A percentile compares a stretch with the other conserved stretches of the same genome.
Conservation (phyloP, 1,284 basidiomycete species). For the Serendipita sp. region DNA sequence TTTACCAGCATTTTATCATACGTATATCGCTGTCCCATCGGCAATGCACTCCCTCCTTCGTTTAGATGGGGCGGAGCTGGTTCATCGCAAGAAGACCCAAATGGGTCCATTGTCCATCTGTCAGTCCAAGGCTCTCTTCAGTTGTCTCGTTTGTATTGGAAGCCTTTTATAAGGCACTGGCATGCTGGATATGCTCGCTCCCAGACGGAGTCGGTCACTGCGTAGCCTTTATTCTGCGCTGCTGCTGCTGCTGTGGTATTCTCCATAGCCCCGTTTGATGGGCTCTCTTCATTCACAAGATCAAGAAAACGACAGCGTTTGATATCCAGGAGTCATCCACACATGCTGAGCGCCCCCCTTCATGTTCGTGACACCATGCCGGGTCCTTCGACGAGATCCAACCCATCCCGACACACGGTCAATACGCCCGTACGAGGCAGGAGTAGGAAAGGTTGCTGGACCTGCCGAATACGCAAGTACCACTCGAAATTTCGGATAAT, state of each 20-base stretch:
- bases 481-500: neutral
- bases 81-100: neutral
- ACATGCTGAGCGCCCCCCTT: neutral
- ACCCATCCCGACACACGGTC: neutral
- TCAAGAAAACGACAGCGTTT: too few relatives aligned
- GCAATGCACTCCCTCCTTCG: too few relatives aligned
- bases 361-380: neutral
- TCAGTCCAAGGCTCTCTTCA: neutral
- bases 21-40: too few relatives aligned
- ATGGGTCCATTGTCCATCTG: neutral
- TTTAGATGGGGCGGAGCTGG: neutral
- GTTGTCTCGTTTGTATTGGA: neutral
- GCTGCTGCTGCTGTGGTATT: neutral
- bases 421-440: neutral
- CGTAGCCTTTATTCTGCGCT: neutral
- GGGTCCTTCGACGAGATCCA: slow-evolving; percentile 1
- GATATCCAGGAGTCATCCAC: neutral
- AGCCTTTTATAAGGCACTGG: neutral
- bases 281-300: too few relatives aligned
- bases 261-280: too few relatives aligned
- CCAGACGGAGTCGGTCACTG: too few relatives aligned
- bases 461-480: neutral
- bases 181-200: neutral
- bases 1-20: too few relatives aligned
- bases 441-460: slow-evolving; percentile 1